These are phyloP conservation scores for Hemileccinum rubropunctum DNA, from an alignment of 768 basidiomycete genomes.

Conservation along the genomic window DNA sequence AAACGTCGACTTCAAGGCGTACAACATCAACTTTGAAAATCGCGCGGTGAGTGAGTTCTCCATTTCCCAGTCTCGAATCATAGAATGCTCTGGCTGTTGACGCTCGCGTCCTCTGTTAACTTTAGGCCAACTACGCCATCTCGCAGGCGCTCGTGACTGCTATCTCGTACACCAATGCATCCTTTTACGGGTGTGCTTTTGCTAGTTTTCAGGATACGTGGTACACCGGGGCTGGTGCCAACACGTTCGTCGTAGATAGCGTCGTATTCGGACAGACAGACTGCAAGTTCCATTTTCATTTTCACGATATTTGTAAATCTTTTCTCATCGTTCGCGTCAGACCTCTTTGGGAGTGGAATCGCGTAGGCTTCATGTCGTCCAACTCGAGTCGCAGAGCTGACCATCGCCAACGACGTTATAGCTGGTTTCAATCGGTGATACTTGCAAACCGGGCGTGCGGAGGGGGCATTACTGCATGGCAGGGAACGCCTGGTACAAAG, in stretches of 20 bases:
- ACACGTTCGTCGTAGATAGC: conserved; percentile 60
- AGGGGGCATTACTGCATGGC: conserved; percentile 66
- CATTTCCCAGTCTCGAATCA: too few relatives aligned
- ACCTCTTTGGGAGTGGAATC: conserved; percentile 11
- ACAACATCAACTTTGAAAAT: conserved; percentile 3
- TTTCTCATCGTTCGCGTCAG: neutral
- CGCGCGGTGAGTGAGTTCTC: neutral
- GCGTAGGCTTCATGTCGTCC: conserved; percentile 2
- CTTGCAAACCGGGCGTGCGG: conserved; percentile 65
- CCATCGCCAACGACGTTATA: conserved; percentile 12
- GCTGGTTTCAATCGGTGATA: conserved; percentile 60
- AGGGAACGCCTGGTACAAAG: conserved; percentile 42
- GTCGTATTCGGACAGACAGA: conserved; percentile 64
- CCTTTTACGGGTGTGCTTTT: conserved; percentile 38
- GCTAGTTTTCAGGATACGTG: conserved; percentile 40
- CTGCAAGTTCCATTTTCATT: conserved; percentile 37
- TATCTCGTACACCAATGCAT: conserved; percentile 64
- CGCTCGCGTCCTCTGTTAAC: too few relatives aligned
- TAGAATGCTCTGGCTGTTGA: too few relatives aligned
- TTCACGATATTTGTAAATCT: neutral
- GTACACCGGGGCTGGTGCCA: conserved; percentile 58
- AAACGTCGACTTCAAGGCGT: neutral
- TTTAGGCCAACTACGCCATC: conserved; percentile 51
- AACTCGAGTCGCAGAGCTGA: too few relatives aligned
- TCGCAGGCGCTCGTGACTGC: conserved; percentile 62